Percentiles rank a stretch among this genome's conserved stretches.
These are phyloP conservation scores for Saxispiralis lemnorum DNA, from an alignment of 495 filamentous ascomycete genomes.

Conservation along the genomic window DNA sequence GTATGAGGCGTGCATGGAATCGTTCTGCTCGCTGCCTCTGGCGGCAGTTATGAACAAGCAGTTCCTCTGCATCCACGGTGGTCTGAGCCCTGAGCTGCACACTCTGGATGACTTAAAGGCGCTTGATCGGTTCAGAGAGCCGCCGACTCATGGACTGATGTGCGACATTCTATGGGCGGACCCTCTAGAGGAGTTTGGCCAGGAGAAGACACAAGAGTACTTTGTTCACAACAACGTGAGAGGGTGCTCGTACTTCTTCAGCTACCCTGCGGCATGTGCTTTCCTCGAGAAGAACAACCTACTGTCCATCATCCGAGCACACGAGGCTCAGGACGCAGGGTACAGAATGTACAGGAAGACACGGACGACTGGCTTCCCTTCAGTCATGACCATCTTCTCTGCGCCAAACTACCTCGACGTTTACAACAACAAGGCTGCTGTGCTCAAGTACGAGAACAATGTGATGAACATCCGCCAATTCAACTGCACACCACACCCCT, in stretches of 20 bases:
- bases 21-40: constrained; percentile 85
- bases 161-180: constrained; percentile 98
- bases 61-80: constrained; percentile 95
- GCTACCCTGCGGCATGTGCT: constrained; percentile 91
- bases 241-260: constrained; percentile 98
- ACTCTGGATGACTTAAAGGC: constrained; percentile 83
- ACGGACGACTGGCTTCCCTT: constrained; percentile 90
- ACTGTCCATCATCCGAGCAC: constrained; percentile 92
- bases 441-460: constrained; percentile 98
- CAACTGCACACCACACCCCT: constrained; percentile 97
- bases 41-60: constrained; percentile 99
- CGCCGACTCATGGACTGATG: constrained; percentile 93
- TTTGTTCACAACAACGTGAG: constrained; percentile 97
- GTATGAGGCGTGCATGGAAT: constrained; percentile 96
- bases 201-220: constrained; percentile 92
- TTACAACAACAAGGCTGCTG: constrained; percentile 99
- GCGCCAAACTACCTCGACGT: constrained; percentile 97
- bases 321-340: constrained; percentile 95
- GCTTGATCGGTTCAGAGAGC: constrained; percentile 96
- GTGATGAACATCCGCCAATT: constrained; percentile 99
- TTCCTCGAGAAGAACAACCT: constrained; percentile 98
- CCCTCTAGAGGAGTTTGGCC: constrained; percentile 95
- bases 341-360: constrained; percentile 99
- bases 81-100: constrained; percentile 85
- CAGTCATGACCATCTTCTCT: constrained; percentile 99